These are phyloP conservation scores for Glutinoglossum americanum DNA, from an alignment of 495 filamentous ascomycete genomes.

Conservation along the genomic window DNA sequence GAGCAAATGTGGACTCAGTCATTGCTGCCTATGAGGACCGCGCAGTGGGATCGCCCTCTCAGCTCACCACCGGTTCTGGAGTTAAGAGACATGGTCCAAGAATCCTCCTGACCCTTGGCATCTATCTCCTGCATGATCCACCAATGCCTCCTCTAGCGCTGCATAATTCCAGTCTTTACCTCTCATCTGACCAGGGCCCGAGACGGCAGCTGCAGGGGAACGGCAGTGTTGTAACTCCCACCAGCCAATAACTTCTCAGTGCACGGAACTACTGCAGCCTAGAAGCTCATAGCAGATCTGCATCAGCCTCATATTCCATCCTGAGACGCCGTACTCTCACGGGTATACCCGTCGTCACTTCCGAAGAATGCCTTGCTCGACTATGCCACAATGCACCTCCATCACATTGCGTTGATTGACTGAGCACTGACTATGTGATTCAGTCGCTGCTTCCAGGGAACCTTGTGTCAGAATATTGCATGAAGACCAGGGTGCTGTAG, in stretches of 20 bases:
- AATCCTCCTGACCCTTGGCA: background rate
- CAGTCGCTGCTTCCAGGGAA: background rate
- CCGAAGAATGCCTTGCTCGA: background rate
- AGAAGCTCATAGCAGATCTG: background rate
- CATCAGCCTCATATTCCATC: background rate
- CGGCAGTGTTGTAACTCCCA: background rate
- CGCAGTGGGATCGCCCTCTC: background rate
- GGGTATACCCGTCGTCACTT: background rate
- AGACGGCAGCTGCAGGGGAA: background rate
- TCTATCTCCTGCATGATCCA: background rate
- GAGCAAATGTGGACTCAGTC: background rate
- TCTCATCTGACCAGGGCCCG: background rate
- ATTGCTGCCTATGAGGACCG: background rate
- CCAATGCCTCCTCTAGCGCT: background rate
- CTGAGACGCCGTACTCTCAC: background rate
- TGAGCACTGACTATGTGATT: background rate
- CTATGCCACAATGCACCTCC: background rate
- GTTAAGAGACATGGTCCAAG: background rate
- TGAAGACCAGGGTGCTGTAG: background rate
- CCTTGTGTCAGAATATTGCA: background rate
- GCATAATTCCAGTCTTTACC: background rate
- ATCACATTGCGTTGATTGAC: background rate
- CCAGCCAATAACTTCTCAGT: background rate
- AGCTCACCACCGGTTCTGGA: background rate
- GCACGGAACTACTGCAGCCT: background rate